These are phyloP conservation scores for Saccharomyces hybrid DNA, from an alignment of 1,139 yeast genomes.

Conservation along the genomic window DNA sequence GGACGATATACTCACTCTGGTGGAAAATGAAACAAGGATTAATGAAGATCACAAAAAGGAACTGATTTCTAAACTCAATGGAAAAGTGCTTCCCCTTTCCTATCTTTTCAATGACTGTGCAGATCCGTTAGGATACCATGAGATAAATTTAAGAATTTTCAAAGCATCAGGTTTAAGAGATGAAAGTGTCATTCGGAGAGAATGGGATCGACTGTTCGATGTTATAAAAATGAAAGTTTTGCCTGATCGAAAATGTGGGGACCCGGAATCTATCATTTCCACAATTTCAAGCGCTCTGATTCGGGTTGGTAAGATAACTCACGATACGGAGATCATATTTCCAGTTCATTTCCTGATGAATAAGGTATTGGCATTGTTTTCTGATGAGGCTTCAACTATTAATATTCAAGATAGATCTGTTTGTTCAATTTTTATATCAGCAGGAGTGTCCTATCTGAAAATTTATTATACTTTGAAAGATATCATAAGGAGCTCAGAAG, in stretches of 20 bases:
- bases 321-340: conserved; percentile 64
- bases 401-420: conserved; percentile 38
- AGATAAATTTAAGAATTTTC: conserved; percentile 68
- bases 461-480: conserved; percentile 61
- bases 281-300: conserved; percentile 36
- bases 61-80: conserved; percentile 51
- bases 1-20: conserved; percentile 61
- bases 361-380: conserved; percentile 34
- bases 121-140: conserved; percentile 82
- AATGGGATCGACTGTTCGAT: conserved; percentile 62
- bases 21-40: conserved; percentile 54
- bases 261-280: conserved; percentile 30
- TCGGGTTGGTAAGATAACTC: conserved; percentile 42
- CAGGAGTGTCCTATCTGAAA: conserved; percentile 66
- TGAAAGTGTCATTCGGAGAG: conserved; percentile 58
- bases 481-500: conserved; percentile 55
- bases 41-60: conserved; percentile 34
- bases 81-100: conserved; percentile 59
- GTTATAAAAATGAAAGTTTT: conserved; percentile 22
- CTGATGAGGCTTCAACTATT: conserved; percentile 33
- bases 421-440: conserved; percentile 62
- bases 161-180: conserved; percentile 75
- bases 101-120: conserved; percentile 81
- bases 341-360: conserved; percentile 69
- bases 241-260: conserved; percentile 21